These are phyloP conservation scores for Debaryomyces prosopidis DNA, from an alignment of 805 yeast species.

Conservation along the genomic window DNA sequence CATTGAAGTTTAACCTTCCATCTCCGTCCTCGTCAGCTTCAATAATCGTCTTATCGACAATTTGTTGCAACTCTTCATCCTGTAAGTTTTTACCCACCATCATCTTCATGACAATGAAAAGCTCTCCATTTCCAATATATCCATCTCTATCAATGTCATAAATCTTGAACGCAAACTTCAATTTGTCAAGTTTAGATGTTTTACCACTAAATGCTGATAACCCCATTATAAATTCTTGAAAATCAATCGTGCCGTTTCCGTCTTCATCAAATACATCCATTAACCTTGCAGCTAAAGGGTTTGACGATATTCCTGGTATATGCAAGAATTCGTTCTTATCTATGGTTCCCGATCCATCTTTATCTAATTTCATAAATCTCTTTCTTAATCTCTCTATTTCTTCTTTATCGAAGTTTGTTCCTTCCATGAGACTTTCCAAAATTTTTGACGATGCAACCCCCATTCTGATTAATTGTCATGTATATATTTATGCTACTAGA, in stretches of 20 bases:
- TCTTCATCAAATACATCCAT: constrained; percentile 95
- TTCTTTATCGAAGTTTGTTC: constrained; percentile 83
- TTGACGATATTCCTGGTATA: constrained; percentile 88
- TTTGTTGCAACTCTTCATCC: constrained; percentile 87
- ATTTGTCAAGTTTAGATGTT: constrained; percentile 77
- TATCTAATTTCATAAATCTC: constrained; percentile 92
- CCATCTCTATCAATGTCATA: constrained; percentile 97
- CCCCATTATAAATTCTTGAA: constrained; percentile 89
- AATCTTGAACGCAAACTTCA: constrained; percentile 86
- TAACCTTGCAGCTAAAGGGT: constrained; percentile 86
- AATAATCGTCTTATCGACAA: constrained; percentile 95
- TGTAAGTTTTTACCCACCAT: constrained; percentile 94
- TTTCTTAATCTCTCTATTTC: constrained; percentile 90
- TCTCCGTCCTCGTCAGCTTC: constrained; percentile 90
- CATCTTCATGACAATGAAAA: constrained; percentile 86
- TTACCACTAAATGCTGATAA: constrained; percentile 85
- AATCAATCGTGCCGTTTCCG: constrained; percentile 90
- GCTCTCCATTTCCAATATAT: constrained; percentile 90
- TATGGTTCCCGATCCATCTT: constrained; percentile 88
- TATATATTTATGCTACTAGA: no score
- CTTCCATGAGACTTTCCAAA: constrained; percentile 72
- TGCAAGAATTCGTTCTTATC: constrained; percentile 88
- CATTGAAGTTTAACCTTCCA: constrained; percentile 81
- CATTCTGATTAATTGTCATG: constrained; percentile 31
- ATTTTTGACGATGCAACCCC: constrained; percentile 62